Conservation (phyloP, 192 early-diverging fungal species). For the Mortierella hygrophila region DNA sequence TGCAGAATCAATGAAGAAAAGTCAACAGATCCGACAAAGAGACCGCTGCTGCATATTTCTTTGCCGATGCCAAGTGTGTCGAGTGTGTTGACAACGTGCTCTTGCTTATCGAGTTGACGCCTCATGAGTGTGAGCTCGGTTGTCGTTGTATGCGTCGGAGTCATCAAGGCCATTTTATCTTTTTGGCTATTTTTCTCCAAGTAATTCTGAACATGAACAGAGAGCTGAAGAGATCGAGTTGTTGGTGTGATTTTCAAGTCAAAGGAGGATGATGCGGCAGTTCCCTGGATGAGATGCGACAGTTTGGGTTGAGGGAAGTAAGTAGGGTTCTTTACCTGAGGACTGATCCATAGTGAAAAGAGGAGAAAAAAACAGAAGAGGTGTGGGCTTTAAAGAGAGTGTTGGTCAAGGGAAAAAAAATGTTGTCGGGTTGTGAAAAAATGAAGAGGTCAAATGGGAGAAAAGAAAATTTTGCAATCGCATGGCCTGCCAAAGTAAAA, state of each 20-base stretch:
- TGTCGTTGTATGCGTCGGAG: background rate
- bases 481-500: background rate
- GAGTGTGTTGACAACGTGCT: background rate
- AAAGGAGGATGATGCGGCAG: background rate
- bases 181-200: background rate
- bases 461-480: background rate
- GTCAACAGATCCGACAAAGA: background rate
- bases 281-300: background rate
- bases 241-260: background rate
- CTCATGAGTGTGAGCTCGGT: background rate
- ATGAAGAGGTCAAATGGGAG: no score
- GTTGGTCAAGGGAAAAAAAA: background rate
- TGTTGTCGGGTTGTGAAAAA: no score
- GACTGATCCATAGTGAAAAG: slow-evolving; percentile 50
- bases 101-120: background rate
- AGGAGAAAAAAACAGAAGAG: background rate
- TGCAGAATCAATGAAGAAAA: background rate
- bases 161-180: background rate
- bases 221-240: background rate
- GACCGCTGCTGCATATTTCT: background rate
- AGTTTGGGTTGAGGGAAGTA: background rate
- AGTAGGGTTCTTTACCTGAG: slow-evolving; percentile 36
- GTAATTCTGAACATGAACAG: background rate
- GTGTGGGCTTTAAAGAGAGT: background rate
- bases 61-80: background rate